Base-by-base conservation (phyloP, 805 yeast species). In the Wickerhamiella cacticola region DNA sequence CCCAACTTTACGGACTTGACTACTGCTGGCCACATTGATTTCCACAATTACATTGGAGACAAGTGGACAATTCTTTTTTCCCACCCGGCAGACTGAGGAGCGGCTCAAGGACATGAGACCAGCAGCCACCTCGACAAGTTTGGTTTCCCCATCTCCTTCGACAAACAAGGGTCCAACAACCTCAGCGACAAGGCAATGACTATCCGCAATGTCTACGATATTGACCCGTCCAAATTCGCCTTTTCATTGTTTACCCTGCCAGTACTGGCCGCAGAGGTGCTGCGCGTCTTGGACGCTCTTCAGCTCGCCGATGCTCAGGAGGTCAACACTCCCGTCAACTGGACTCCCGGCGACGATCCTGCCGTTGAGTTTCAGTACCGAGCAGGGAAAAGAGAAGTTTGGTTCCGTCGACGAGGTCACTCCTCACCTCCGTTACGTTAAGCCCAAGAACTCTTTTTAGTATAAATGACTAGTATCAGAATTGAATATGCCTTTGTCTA, bases 81-180 rank as follows among this genome's bases (percentile, higher is more conserved):
- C 22, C 96, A 87, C 67, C 96, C 96, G 53, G 95, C 87, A 48
- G 96, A 87, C 67, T 88, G 72, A 76, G 56, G 75, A 76, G 51
- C 88, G 96, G 96, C 76, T 85, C 66, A 78, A 80, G 67, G 96
- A 87, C 65, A 87, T 87, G 92, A 87, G 63, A 95, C 86, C 63
- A 75, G 81, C 52, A 73, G 87, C 33, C 67, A 76, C 48, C 68
- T 63, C 48, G 84, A 88, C 54, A 73, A 76, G 59, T 82, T 87
- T 66, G 65, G 76, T 50, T 88, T 82, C 78, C 96, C 96, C 59
- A 83, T 87, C 68, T 79, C 88, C 63, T 84, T 83, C 60, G 94
- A 83, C 60, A 84, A 82, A 67, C 82, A 78, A 58, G 89, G 85
- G 48, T 79, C 80, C 73, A 73, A 80, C 70, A 79, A 80, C 67